A percentile compares a stretch with the other conserved stretches of the same genome.
These are phyloP conservation scores for Starmerella gropengiesseri DNA, from an alignment of 805 yeast genomes.

Conservation along the genomic window DNA sequence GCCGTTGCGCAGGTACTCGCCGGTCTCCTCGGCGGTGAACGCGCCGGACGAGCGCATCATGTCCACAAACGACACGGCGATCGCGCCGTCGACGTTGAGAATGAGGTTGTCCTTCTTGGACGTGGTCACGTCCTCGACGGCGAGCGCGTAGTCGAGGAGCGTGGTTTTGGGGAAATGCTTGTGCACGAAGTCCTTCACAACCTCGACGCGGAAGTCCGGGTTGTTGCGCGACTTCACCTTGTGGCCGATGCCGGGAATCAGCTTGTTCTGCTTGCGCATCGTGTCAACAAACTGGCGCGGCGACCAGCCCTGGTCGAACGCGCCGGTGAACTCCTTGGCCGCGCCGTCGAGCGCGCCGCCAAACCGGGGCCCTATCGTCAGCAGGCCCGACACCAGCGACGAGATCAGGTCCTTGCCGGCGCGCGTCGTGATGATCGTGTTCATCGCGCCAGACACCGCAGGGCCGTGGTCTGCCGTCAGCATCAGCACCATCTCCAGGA, in stretches of 20 bases:
- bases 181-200: conserved; percentile 37
- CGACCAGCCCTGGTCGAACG: conserved; percentile 36
- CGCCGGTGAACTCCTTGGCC: conserved; percentile 36
- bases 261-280: conserved; percentile 39
- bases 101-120: conserved; percentile 39
- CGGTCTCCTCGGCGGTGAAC: conserved; percentile 37
- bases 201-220: conserved; percentile 40
- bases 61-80: conserved; percentile 38
- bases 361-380: conserved; percentile 38
- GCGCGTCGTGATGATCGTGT: conserved; percentile 38
- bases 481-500: conserved; percentile 41
- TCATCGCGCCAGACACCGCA: conserved; percentile 40
- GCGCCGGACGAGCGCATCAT: conserved; percentile 37
- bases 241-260: conserved; percentile 40
- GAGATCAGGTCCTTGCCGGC: conserved; percentile 40
- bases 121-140: conserved; percentile 41
- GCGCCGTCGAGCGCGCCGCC: conserved; percentile 42
- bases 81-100: conserved; percentile 38
- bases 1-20: conserved; percentile 37
- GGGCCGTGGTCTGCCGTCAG: conserved; percentile 41
- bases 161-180: conserved; percentile 36
- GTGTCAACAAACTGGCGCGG: conserved; percentile 39
- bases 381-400: conserved; percentile 36
- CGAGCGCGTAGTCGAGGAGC: conserved; percentile 37
- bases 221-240: conserved; percentile 39